Base-by-base conservation (phyloP, 805 yeast species). In the Suhomyces kilbournensis region DNA sequence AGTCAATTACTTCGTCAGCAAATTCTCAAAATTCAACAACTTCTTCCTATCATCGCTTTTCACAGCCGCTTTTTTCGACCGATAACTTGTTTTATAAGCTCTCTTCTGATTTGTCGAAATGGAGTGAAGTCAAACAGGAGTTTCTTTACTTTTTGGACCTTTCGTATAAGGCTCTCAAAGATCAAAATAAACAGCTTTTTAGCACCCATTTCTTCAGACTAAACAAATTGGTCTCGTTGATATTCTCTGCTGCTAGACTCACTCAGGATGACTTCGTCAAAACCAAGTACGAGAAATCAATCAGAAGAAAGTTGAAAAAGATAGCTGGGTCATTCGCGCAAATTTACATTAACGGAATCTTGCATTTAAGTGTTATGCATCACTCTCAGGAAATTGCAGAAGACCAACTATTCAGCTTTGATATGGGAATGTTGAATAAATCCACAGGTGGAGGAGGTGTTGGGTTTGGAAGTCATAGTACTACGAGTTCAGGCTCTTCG, bases 331-430 rank as follows among this genome's bases (percentile, higher is more conserved):
- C 85, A 1, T 76, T 83, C 52, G 79, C 89, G 2, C 86, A 83
- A 53, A 76, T 88, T 52, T 82, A 84, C 53, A 80, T 86, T 52
- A 84, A 84, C 61, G 87, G 89, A 7, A 74, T 79, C 47, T 63
- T 87, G n/a, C 86, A 81, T 63, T 71, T 86, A 49, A 72, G 74
- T 45, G 71, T 75, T 30, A 67, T 75, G 67, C 71, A 71, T 52
- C 57, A 69, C 51, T 53, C 64, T 4, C 60, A 60, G n/a, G 58
- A 59, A 2, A 53, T 61, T 8, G 46, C 62, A 1, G 60, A 59
- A 6, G 66, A 61, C 1, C 69, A 68, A 22, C 58, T 71, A 30
- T 69, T 74, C 52, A 65, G 60, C 35, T 60, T 62, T 30, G 75
- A 72, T 48, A 63, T 70, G 25, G 53, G 52, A 15, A 48, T 42